These are phyloP conservation scores for Senecio squalidus DNA, from an alignment of 140 eudicot species.

Conservation along the genomic window DNA sequence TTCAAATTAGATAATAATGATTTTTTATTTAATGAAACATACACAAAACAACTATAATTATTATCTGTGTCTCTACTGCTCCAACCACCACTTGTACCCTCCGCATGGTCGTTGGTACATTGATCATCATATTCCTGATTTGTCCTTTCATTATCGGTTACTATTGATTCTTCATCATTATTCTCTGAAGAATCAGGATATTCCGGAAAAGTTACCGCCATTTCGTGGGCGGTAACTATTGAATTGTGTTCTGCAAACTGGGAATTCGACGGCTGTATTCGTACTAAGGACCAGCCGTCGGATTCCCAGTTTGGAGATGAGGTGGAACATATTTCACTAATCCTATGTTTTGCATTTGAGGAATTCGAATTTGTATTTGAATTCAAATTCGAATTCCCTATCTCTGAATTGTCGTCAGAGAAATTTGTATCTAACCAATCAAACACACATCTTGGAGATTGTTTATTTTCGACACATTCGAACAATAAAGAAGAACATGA, in stretches of 20 bases:
- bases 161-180: constrained; percentile 7
- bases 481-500: constrained; percentile 6
- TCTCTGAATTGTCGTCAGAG: constrained; percentile 18
- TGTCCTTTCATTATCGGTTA: constrained; percentile 22
- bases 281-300: constrained; percentile 62
- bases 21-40: constrained; percentile 1
- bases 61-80: constrained; percentile 14
- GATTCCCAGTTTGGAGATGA: constrained; percentile 59
- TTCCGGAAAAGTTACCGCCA: constrained; percentile 9
- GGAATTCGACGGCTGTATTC: too few species aligned
- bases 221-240: too few species aligned
- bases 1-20: constrained; percentile 18
- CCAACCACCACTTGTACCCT: constrained; percentile 25
- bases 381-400: neutral
- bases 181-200: constrained; percentile 1
- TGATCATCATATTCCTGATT: constrained; percentile 24
- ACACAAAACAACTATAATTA: constrained; percentile 30
- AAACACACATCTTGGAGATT: constrained; percentile 64
- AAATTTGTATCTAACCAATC: constrained; percentile 39
- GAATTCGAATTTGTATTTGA: neutral
- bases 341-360: constrained; percentile 20
- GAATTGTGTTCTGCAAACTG: too few species aligned
- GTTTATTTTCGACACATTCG: neutral
- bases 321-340: constrained; percentile 29
- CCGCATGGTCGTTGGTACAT: constrained; percentile 15